These are phyloP conservation scores for Apium graveolens DNA, from an alignment of 129 eudicot species.

Conservation along the genomic window DNA sequence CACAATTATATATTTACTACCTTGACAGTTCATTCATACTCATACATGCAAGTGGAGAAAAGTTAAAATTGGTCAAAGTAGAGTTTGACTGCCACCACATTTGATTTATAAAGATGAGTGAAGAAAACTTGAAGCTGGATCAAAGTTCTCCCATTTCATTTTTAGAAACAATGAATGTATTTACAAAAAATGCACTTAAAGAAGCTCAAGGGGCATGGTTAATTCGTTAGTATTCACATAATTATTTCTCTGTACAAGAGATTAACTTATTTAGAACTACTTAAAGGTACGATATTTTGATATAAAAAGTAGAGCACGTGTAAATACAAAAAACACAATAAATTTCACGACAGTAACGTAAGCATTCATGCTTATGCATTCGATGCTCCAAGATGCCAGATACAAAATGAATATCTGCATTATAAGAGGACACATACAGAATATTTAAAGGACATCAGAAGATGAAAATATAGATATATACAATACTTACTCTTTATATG, in stretches of 20 bases:
- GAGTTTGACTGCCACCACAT: neutral
- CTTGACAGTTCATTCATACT: too few relatives aligned
- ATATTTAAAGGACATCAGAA: too few relatives aligned
- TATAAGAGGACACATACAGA: too few relatives aligned
- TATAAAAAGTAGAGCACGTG: neutral
- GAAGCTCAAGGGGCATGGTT: neutral
- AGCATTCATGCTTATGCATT: too few relatives aligned
- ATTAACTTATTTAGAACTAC: neutral
- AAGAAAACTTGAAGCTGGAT: neutral
- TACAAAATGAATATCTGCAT: too few relatives aligned
- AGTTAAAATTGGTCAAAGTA: too few relatives aligned
- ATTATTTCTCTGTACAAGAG: neutral
- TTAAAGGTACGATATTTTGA: neutral
- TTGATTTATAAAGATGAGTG: neutral
- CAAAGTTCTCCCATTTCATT: neutral
- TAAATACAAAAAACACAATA: neutral
- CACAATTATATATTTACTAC: too few relatives aligned
- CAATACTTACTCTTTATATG: too few relatives aligned
- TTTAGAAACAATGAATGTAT: neutral
- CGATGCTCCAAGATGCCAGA: too few relatives aligned
- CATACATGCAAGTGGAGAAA: too few relatives aligned
- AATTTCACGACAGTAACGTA: too few relatives aligned
- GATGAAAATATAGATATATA: too few relatives aligned
- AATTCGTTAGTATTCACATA: neutral
- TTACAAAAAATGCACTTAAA: neutral